These are phyloP conservation scores for Hortiboletus rubellus DNA, from an alignment of 1,284 basidiomycete species.

Conservation along the genomic window DNA sequence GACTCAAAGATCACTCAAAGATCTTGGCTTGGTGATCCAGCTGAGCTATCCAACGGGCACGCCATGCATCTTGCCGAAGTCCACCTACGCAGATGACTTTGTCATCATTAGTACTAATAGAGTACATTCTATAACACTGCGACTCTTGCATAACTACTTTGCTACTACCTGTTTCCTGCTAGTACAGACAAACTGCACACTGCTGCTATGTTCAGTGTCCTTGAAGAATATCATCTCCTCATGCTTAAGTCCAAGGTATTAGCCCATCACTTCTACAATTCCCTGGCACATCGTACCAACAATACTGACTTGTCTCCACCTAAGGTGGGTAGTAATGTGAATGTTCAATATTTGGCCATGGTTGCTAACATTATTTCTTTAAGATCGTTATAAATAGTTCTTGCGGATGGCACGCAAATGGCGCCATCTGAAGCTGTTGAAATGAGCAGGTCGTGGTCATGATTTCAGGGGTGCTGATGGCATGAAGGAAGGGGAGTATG, in stretches of 20 bases:
- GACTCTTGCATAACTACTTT: background rate
- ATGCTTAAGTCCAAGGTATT: background rate
- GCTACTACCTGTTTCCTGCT: background rate
- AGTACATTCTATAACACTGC: background rate
- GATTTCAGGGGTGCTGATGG: background rate
- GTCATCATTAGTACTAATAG: background rate
- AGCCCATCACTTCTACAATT: background rate
- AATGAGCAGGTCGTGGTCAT: background rate
- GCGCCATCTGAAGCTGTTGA: constrained; percentile 16
- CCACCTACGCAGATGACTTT: too few relatives aligned
- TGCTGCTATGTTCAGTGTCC: background rate
- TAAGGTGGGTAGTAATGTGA: background rate
- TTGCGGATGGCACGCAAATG: constrained; percentile 2
- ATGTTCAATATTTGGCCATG: too few relatives aligned
- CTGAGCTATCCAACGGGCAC: too few relatives aligned
- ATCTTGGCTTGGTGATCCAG: too few relatives aligned
- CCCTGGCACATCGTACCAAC: background rate
- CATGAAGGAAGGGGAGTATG: too few relatives aligned
- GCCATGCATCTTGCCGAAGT: too few relatives aligned
- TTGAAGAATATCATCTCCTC: background rate
- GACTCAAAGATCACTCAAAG: too few relatives aligned
- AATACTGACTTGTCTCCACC: background rate
- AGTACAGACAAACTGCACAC: background rate
- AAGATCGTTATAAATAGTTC: constrained; percentile 1
- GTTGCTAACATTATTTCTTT: too few relatives aligned